Percentiles rank a stretch among this genome's conserved stretches.
phyloP scores from a whole-genome alignment of 129 eudicot species.

The Oenanthe sinensis region DNA sequence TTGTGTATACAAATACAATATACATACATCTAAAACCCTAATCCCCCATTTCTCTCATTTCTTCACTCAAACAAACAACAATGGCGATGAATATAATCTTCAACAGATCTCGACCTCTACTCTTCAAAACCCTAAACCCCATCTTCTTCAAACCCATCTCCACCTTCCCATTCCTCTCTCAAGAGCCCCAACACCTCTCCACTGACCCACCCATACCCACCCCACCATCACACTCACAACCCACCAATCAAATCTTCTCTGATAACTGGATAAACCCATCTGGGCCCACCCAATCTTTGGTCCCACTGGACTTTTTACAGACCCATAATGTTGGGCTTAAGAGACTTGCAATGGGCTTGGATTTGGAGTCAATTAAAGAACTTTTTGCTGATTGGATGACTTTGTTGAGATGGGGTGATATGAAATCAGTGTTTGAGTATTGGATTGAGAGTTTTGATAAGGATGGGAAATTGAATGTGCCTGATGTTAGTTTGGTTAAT shows the following conservation, averaged over 20 bases:
- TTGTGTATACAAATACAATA: too few relatives aligned
- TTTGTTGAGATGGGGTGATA: conserved; percentile 42
- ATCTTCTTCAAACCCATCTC: neutral
- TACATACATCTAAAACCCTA: neutral
- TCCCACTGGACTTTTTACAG: neutral
- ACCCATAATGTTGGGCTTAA: neutral
- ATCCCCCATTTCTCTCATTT: neutral
- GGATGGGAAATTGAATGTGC: conserved; percentile 62
- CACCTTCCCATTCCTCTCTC: neutral
- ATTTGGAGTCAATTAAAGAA: conserved; percentile 31
- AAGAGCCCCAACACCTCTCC: neutral
- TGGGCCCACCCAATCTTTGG: neutral
- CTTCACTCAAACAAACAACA: neutral
- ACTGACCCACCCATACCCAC: neutral
- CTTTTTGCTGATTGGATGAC: conserved; percentile 65
- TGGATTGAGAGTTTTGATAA: conserved; percentile 63
- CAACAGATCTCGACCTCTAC: neutral
- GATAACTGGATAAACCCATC: neutral
- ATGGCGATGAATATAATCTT: conserved; percentile 1
- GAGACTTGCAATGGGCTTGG: conserved; percentile 6
- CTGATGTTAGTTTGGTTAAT: conserved; percentile 60
- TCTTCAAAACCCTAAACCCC: neutral
- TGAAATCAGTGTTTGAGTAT: conserved; percentile 49
- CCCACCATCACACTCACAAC: neutral
- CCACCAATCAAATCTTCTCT: neutral